Conservation (phyloP, 2,329 filamentous ascomycete species). For the Aspergillus viridinutans region DNA sequence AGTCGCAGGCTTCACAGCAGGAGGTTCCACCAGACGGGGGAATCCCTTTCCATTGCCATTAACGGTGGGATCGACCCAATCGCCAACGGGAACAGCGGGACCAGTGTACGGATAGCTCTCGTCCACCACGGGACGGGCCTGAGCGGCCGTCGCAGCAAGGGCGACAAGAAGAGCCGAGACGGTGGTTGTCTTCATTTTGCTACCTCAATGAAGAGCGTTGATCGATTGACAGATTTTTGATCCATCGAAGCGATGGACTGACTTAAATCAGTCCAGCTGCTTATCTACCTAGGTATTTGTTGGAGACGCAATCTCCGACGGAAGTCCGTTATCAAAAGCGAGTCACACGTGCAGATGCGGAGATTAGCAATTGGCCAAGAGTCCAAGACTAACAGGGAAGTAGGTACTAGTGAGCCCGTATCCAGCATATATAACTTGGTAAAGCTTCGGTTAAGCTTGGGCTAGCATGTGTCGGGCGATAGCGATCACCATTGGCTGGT, state of each 20-base stretch:
- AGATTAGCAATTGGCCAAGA: conserved; percentile 29
- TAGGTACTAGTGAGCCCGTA: not conserved
- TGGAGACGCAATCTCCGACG: not conserved
- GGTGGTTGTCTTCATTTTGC: conserved; percentile 18
- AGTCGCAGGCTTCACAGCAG: conserved; percentile 45
- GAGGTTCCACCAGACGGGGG: conserved; percentile 47
- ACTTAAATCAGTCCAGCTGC: not conserved
- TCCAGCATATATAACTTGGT: not conserved
- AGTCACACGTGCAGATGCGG: conserved; percentile 6
- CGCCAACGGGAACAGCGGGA: conserved; percentile 46
- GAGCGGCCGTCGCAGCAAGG: conserved; percentile 14
- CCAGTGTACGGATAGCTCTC: conserved; percentile 47
- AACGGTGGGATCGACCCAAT: conserved; percentile 49
- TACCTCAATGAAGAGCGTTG: not conserved
- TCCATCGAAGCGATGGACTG: not conserved
- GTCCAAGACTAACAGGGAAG: conserved; percentile 31
- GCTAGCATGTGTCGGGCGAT: not conserved
- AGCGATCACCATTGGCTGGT: not conserved
- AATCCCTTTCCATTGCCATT: conserved; percentile 53
- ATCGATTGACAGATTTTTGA: not conserved
- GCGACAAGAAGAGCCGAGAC: conserved; percentile 18
- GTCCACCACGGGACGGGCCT: conserved; percentile 35
- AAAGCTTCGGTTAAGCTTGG: not conserved
- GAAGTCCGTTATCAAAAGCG: not conserved
- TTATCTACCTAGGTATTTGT: not conserved